Conservation (phyloP, 805 yeast genomes). For the Ascoidea tarda region DNA sequence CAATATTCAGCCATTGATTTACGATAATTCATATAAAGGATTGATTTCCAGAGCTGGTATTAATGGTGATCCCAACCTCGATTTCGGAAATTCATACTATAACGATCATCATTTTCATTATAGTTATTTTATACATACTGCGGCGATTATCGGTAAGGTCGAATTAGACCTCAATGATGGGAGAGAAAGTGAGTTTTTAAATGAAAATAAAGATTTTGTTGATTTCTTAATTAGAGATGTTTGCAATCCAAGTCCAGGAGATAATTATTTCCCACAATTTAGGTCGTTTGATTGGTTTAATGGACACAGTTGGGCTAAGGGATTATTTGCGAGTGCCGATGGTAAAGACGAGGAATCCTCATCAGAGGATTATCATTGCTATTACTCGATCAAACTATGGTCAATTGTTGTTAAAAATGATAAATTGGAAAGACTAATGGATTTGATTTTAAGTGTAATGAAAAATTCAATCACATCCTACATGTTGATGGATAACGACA, state of each 20-base stretch:
- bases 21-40: conserved; percentile 36
- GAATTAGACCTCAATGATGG: conserved; percentile 27
- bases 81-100: conserved; percentile 35
- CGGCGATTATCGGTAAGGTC: conserved; percentile 51
- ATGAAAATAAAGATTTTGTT: conserved; percentile 38
- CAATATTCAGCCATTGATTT: conserved; percentile 30
- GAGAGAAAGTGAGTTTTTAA: conserved; percentile 27
- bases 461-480: conserved; percentile 40
- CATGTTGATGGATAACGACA: conserved; percentile 33
- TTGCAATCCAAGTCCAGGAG: conserved; percentile 43
- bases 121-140: conserved; percentile 43
- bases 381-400: conserved; percentile 61
- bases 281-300: conserved; percentile 58
- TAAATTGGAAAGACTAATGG: conserved; percentile 37
- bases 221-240: conserved; percentile 52
- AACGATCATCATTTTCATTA: conserved; percentile 48
- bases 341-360: conserved; percentile 64
- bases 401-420: conserved; percentile 39
- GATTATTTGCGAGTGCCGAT: conserved; percentile 45
- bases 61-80: conserved; percentile 30
- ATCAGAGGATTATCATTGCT: conserved; percentile 58
- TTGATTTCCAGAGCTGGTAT: conserved; percentile 32
- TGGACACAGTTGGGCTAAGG: conserved; percentile 71
- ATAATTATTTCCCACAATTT: conserved; percentile 45
- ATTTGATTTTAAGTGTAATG: conserved; percentile 44